phyloP scores from a whole-genome alignment of 2,329 filamentous ascomycete species.

The Beauveria scarabaeidicola region DNA sequence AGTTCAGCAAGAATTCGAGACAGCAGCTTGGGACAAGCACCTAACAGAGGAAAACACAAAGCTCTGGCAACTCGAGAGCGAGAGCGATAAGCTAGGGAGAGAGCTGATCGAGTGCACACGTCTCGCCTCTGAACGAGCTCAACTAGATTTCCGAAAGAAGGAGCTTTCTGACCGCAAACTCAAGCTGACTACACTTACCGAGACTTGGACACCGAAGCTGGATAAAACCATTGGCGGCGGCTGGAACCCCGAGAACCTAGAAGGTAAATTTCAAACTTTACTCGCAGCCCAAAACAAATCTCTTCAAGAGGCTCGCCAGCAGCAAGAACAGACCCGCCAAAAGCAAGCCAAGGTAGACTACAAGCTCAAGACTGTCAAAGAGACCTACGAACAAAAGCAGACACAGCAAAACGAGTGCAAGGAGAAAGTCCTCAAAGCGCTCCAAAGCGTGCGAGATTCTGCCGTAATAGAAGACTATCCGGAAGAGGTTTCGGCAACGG shows the following conservation, averaged over 20 bases:
- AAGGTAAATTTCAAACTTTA: constrained; percentile 58
- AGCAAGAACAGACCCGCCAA: constrained; percentile 61
- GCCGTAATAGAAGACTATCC: constrained; percentile 46
- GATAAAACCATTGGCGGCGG: constrained; percentile 50
- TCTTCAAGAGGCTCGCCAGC: constrained; percentile 57
- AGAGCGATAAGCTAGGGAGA: constrained; percentile 61
- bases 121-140: constrained; percentile 72
- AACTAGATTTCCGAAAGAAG: constrained; percentile 74
- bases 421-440: constrained; percentile 41
- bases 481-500: constrained; percentile 41
- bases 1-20: constrained; percentile 54
- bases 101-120: constrained; percentile 79
- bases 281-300: constrained; percentile 48
- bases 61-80: constrained; percentile 61
- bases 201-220: constrained; percentile 66
- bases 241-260: constrained; percentile 65
- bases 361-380: constrained; percentile 56
- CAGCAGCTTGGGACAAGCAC: constrained; percentile 60
- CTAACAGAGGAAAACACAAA: constrained; percentile 58
- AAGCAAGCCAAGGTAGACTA: constrained; percentile 72
- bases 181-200: constrained; percentile 68
- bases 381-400: constrained; percentile 55
- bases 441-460: constrained; percentile 35
- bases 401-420: constrained; percentile 55
- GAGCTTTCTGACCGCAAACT: constrained; percentile 66